These are phyloP conservation scores for Biancaea sappan DNA, from an alignment of 306 rosid genomes.

Conservation along the genomic window DNA sequence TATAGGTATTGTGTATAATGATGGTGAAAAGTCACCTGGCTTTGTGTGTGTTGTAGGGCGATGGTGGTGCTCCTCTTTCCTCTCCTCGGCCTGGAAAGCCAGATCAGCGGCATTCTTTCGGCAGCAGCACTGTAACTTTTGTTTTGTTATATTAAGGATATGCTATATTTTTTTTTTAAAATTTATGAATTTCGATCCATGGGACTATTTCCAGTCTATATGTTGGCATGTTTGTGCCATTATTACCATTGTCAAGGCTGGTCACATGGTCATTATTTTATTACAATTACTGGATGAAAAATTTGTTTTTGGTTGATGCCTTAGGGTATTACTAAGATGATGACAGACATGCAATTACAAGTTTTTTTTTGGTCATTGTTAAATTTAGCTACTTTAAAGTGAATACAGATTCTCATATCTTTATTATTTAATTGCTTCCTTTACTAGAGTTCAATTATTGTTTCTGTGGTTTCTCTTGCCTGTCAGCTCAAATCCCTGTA, in stretches of 20 bases:
- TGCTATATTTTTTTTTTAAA: too few relatives aligned
- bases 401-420: neutral
- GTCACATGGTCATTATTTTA: neutral
- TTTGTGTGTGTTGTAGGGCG: constrained; percentile 56
- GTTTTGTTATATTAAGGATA: constrained; percentile 24
- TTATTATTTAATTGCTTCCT: neutral
- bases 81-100: constrained; percentile 52
- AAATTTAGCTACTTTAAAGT: constrained; percentile 22
- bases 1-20: neutral
- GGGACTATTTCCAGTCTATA: neutral
- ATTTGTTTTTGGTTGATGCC: neutral
- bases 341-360: neutral
- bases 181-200: constrained; percentile 25
- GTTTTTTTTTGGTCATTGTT: neutral
- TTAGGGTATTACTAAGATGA: neutral
- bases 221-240: constrained; percentile 20
- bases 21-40: constrained; percentile 10
- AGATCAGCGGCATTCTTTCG: constrained; percentile 43
- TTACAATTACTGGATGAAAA: neutral
- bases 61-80: constrained; percentile 44
- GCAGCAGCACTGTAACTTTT: constrained; percentile 62
- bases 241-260: neutral
- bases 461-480: neutral
- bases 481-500: constrained; percentile 19
- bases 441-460: constrained; percentile 1